Evolutionary conservation across 2,329 filamentous ascomycete species (phyloP).

Genomic region (Colletotrichum sansevieriae): DNA sequence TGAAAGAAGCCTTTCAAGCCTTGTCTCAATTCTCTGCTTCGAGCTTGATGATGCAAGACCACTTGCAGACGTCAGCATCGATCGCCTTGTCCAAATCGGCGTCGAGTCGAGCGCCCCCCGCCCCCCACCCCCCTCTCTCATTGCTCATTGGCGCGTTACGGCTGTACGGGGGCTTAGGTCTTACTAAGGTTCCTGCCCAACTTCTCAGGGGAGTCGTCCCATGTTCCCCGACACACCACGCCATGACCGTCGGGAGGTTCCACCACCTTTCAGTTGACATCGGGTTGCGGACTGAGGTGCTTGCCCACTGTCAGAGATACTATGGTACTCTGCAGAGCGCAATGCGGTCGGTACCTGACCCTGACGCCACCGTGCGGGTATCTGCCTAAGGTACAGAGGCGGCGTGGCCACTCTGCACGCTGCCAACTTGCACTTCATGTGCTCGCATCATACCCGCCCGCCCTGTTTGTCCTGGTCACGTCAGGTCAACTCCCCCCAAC

Average conservation of each 20-base stretch:
- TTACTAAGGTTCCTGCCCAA: conserved; percentile 9
- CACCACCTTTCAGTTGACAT: conserved; percentile 1
- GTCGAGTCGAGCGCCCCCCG: background rate
- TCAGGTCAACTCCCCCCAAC: no score
- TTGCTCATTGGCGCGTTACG: background rate
- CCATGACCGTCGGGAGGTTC: conserved; percentile 28
- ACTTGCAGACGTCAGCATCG: conserved; percentile 20
- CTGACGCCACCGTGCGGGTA: background rate
- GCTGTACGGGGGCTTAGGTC: conserved; percentile 16
- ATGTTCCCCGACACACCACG: conserved; percentile 34
- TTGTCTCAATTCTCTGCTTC: conserved; percentile 24
- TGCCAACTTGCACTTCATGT: background rate
- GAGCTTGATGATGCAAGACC: background rate
- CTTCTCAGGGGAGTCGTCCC: conserved; percentile 32
- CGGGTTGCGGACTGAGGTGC: background rate
- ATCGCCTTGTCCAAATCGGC: conserved; percentile 3
- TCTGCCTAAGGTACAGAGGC: background rate
- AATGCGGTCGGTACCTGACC: background rate
- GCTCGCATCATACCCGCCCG: no score
- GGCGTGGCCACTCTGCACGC: background rate
- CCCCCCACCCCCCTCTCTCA: background rate
- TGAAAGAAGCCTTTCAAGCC: conserved; percentile 24
- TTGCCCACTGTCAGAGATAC: background rate
- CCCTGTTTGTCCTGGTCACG: no score
- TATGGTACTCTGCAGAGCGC: conserved; percentile 3